phyloP scores from a whole-genome alignment of 768 basidiomycete species.

The Strobilomyces dryophilus region DNA sequence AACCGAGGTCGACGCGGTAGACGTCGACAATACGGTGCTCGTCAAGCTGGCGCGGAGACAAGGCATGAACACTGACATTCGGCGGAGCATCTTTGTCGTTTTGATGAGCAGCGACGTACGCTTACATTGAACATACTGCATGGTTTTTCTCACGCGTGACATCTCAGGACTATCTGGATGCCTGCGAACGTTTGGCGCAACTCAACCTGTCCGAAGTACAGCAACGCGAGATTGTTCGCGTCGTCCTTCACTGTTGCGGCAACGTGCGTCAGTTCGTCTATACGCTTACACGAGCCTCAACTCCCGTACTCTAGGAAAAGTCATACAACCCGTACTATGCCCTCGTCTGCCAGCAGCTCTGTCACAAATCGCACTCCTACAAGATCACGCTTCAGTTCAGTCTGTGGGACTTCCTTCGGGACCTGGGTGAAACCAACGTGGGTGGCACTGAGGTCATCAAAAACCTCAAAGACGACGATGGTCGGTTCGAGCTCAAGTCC shows the following conservation, averaged over 20 bases:
- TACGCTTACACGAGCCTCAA: neutral
- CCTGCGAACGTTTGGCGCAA: conserved; percentile 83
- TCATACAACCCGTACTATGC: conserved; percentile 95
- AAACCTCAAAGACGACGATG: conserved; percentile 44
- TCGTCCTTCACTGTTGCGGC: conserved; percentile 87
- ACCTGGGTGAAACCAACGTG: conserved; percentile 78
- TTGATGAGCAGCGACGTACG: conserved; percentile 94
- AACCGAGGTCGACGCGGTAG: conserved; percentile 26
- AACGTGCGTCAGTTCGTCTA: conserved; percentile 49
- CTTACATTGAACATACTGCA: neutral
- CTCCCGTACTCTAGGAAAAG: conserved; percentile 54
- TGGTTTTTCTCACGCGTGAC: neutral
- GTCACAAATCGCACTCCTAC: conserved; percentile 73
- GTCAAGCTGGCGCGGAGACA: conserved; percentile 85
- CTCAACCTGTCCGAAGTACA: conserved; percentile 84
- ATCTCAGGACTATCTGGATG: conserved; percentile 91
- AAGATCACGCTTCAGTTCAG: conserved; percentile 93
- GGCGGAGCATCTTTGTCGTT: conserved; percentile 86
- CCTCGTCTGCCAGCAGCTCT: conserved; percentile 81
- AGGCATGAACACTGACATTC: conserved; percentile 98
- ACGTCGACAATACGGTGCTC: conserved; percentile 40
- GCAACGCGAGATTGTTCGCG: conserved; percentile 92
- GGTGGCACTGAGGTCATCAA: conserved; percentile 79
- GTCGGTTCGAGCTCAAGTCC: conserved; percentile 41
- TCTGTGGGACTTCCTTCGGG: conserved; percentile 95